phyloP scores from a whole-genome alignment of 345 rosid species.

The Cochlearia excelsa region DNA sequence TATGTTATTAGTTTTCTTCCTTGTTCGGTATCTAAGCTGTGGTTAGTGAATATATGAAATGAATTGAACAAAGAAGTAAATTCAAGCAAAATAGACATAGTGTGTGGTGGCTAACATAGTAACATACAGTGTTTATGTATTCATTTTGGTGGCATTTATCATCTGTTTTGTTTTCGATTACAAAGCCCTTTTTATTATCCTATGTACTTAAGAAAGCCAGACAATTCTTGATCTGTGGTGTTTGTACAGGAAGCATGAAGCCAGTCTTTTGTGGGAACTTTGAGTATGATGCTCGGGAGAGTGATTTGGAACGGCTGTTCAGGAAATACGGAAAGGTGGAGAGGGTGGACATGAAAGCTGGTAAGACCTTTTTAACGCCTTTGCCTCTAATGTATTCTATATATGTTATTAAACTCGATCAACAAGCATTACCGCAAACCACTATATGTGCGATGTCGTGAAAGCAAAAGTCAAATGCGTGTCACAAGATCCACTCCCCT shows the following conservation, averaged over 20 bases:
- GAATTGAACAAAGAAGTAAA: neutral
- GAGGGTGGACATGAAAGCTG: slow-evolving; percentile 93
- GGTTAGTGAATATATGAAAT: too few relatives aligned
- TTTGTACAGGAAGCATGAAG: slow-evolving; percentile 49
- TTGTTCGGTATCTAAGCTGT: neutral
- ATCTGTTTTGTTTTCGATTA: neutral
- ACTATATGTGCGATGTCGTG: slow-evolving; percentile 1
- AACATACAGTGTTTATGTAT: neutral
- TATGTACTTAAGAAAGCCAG: neutral
- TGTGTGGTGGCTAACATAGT: neutral
- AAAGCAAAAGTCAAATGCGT: slow-evolving; percentile 17
- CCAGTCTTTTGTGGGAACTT: slow-evolving; percentile 93
- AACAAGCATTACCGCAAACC: slow-evolving; percentile 10
- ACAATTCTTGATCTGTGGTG: neutral
- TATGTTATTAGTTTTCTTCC: neutral
- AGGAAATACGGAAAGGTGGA: slow-evolving; percentile 83
- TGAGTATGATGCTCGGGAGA: slow-evolving; percentile 84
- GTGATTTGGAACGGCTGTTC: slow-evolving; percentile 86
- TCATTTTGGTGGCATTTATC: slow-evolving; percentile 2
- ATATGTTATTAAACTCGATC: slow-evolving; percentile 8
- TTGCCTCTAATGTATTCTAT: neutral
- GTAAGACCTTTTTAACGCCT: slow-evolving; percentile 42
- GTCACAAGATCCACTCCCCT: slow-evolving; percentile 11
- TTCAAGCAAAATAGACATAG: neutral
- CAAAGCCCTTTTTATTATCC: too few relatives aligned